Conservation (phyloP, 164 flowering plant genomes). For the Litsea cubeba region DNA sequence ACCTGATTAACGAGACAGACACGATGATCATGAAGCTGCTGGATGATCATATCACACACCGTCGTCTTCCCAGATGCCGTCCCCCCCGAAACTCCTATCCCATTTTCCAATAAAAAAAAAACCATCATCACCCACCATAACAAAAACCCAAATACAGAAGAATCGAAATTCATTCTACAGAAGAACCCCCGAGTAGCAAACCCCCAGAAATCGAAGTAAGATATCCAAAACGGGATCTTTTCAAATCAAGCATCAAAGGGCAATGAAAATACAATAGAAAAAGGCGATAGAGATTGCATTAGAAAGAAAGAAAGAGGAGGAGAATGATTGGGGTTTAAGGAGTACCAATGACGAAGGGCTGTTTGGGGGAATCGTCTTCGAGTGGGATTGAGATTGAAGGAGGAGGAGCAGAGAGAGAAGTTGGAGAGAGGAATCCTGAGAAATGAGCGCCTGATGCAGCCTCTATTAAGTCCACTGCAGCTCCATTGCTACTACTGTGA, state of each 20-base stretch:
- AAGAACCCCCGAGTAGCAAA: neutral
- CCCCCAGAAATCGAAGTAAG: neutral
- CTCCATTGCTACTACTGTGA: neutral
- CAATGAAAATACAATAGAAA: neutral
- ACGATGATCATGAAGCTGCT: constrained; percentile 96
- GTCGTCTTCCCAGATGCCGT: constrained; percentile 99
- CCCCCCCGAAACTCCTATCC: constrained; percentile 91
- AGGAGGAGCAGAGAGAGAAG: constrained; percentile 24
- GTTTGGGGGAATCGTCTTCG: constrained; percentile 33
- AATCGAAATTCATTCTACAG: neutral
- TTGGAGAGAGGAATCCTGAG: constrained; percentile 68
- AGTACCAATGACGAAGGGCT: constrained; percentile 89
- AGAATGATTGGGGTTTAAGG: neutral
- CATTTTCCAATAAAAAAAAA: neutral
- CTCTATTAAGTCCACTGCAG: constrained; percentile 75
- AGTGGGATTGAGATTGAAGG: constrained; percentile 5
- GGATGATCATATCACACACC: constrained; percentile 95
- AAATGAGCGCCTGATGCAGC: constrained; percentile 84
- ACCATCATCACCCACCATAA: neutral
- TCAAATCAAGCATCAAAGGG: too few relatives aligned
- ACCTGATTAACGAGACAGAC: constrained; percentile 96
- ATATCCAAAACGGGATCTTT: too few relatives aligned
- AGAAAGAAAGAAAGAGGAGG: neutral
- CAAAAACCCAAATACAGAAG: neutral
- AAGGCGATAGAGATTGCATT: neutral